Base-by-base conservation (phyloP, 1,284 basidiomycete genomes). In the Phylloboletellus chloephorus region DNA sequence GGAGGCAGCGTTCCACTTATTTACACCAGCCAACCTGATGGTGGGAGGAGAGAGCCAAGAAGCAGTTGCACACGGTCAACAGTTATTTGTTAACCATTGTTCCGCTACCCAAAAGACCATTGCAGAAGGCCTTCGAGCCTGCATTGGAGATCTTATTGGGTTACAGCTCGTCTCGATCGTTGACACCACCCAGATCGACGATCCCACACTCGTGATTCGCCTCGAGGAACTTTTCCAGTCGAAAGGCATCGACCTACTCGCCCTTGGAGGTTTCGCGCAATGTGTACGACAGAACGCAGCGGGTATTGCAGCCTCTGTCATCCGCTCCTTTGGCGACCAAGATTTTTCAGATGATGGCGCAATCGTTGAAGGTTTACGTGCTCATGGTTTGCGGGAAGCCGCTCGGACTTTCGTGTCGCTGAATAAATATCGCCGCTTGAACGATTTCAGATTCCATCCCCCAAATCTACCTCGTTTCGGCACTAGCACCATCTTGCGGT, bases 91-190 rank as follows among this genome's bases (percentile, higher is more conserved):
- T 32, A 67, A 61, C n/a, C 79, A 88, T 47, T 88, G 86, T 53
- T 68, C 68, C 31, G 68, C 76, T n/a, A 61, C 80, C 17, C 72
- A 76, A 38, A 78, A 73, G 47, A 64, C 70, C 1, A 43, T 58
- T 6, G 52, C 57, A 3, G 71, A 83, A 7, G 88, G 79, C 5
- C 61, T 85, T 37, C 65, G 62, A 13, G 70, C 73, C 38, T 88
- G 83, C 54, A 81, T 91, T 46, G 76, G 84, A 4, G 79, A 85
- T 35, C 74, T 88, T 34, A 66, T 88, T 22, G 86, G 81, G 0
- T 72, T 76, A 48, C 71, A 78, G 43, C 68, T 84, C 33, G 69
- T 74, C 6, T 66, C 66, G 19, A 72, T 67, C 52, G 56, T 77
- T 10, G 65, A 74, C 31, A 47, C 65, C 15, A 47, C 51, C 21